Evolutionary conservation across 2,329 filamentous ascomycete genomes (phyloP), one percentile per base, ranked within the genome.

Genomic region (Tolypocladium ophioglossoides): DNA sequence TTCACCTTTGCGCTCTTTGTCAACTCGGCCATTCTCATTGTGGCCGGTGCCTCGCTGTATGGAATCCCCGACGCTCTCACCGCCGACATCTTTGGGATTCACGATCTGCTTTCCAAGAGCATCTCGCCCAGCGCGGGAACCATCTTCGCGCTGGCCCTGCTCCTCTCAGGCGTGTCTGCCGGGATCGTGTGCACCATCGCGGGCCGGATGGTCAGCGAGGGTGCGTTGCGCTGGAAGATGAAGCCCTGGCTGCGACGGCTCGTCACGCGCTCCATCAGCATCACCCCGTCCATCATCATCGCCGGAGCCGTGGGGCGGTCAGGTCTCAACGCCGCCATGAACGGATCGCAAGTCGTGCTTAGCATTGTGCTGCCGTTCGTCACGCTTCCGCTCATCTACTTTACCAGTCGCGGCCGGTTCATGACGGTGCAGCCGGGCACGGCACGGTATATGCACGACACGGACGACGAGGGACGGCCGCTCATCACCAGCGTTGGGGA

Each of bases 111-210:
- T 0, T 79, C 83, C 0, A 63, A 69, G 0, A 85, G 81, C 53
- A 82, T 96, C 52, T 83, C 86, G 0, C 83, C 85, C 0, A 86
- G 80, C 0, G 91, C 89, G 0, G 91, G 89, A 1, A 88, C 87
- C 3, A 75, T 95, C 20, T 95, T 95, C 59, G 89, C 88, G 0
- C 74, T 95, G 2, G 89, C 90, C 0, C 74, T 95, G 1, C 78
- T 95, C 0, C 79, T 95, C 0, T 91, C 86, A 0, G 90, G 90
- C 10, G 79, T 89, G 14, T 89, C 84, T 0, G 89, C 90, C 0
- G 90, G 90, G 6, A 89, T 95, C 40, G 86, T 95, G 2, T 95
- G 89, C 72, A 95, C 90, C 1, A 94, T 95, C 61, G 82, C 90
- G 0, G 90, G 90, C 0, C 90, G 95, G 68, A 94, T 95, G 84